Evolutionary conservation across 202 grass and related monocot genomes (phyloP), one percentile per base, ranked within the genome.

Genomic region (Elaeis oleifera): DNA sequence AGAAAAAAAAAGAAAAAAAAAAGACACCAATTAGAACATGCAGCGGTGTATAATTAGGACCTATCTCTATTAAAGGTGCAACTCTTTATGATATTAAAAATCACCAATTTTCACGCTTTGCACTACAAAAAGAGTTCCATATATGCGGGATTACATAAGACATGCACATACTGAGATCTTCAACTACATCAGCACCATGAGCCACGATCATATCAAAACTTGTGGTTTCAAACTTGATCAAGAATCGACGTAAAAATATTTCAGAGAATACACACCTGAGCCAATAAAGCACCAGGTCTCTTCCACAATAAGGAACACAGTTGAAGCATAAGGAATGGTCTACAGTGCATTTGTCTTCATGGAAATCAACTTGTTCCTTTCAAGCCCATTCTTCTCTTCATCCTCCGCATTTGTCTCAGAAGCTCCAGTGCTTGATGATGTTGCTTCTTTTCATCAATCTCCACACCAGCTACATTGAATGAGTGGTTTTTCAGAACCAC

Each of bases 401-500:
- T 82, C 54, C 20, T 2, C 77, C 5, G 61, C 67, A 61, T 64
- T 81, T 75, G 53, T 54, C 68, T 78, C 80, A 44, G 64, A 76
- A 62, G 51, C 72, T 59, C 74, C 60, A 8, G 50, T 70, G 63
- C 4, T 75, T 26, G 67, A 66, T 70, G 59, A 75, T 71, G 67
- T 58, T 3, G 69, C 17, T 59, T 79, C 74, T 96, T 79, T 63
- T 88, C 87, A 67, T 84, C 84, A 19, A 58, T 76, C n/a, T 78
- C 81, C 44, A 44, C 80, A 51, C 69, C 67, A 76, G 49, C 67
- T 81, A 73, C 64, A 77, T 89, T 91, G 36, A 81, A 97, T 63
- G 83, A 78, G 62, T 97, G 92, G 65, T 86, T 91, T 72, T 97
- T 91, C 56, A 97, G 69, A 55, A 91, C 87, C 20, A 79, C 58